Evolutionary conservation across 2,329 filamentous ascomycete genomes (phyloP), one percentile per base, ranked within the genome.

Genomic region (Colletotrichum abscissum): DNA sequence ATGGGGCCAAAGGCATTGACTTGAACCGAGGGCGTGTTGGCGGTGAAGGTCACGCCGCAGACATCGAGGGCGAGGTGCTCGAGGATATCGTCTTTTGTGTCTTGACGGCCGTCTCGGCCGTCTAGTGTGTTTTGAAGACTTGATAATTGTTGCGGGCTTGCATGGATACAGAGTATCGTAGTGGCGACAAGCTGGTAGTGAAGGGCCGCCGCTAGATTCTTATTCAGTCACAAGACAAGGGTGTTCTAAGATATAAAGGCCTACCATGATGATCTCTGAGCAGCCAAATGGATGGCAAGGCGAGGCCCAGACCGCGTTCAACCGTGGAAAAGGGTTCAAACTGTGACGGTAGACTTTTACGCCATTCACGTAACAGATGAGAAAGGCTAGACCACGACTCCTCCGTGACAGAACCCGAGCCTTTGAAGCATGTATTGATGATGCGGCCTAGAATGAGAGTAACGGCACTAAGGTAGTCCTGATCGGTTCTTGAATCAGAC

Each of bases 1-100:
- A 87, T 86, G 16, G 86, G 86, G 0, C 86, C 86, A 75, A 88
- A 88, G 3, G 84, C 80, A 71, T 88, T 88, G 4, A 88, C 84
- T 5, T 86, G 77, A 2, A 87, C 85, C 0, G 85, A 76, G 0
- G 83, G 78, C 5, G 79, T 83, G 6, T 82, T 82, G n/a, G 83
- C 79, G 0, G 85, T 85, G 59, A 87, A 85, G 0, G 86, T 83
- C 14, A 86, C 79, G 1, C 85, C 85, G 66, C 84, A 87, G 2
- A 87, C 79, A 2, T 84, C 79, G 0, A 81, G 75, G 0, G 84
- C 84, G 16, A 81, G 78, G 0, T 69, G 63, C 12, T 84, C 81
- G 1, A 85, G 76, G 1, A 84, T 66, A 1, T 80, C 76, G 6
- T 76, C 75, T 63, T 76, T 26, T 30, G 49, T 42, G 6, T 1